Base-by-base conservation (phyloP, 108 stramenopile species). In the Nitzschia sp. region DNA sequence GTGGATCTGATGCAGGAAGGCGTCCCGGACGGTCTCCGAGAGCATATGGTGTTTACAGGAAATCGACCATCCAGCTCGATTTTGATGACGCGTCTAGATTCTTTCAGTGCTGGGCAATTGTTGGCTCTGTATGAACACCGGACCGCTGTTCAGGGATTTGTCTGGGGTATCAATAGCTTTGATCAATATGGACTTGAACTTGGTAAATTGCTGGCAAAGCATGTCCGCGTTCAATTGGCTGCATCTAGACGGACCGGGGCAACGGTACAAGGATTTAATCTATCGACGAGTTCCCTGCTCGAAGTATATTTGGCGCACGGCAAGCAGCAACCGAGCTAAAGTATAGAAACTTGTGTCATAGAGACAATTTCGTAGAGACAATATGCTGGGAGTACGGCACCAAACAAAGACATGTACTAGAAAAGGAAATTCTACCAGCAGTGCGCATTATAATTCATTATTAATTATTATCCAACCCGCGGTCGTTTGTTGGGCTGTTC, bases 101-200 rank as follows among this genome's bases (percentile, higher is more conserved):
- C 92, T 22, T 93, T 89, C 68, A 84, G 85, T 41, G 55, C 88
- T 15, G 98, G 98, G 17, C 98, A 98, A 72, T 80, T 98, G 11
- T 77, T 99, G 6, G 95, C 99, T 26, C 71, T 98, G 48, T 99
- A 98, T 71, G 99, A 99, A 72, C 97, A 99, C 76, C 86, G 97
- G 47, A 97, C 96, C 15, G 97, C 91, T 11, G 97, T 97, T 17
- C 96, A 98, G 77, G 99, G 99, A 22, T 98, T 97, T 69, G 69
- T 99, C 29, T 99, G 99, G 99, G 96, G 96, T 32, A 80, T 99
- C 58, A 97, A 98, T 67, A 91, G 90, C 22, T 99, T 98, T 76
- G 99, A 99, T 78, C 96, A 97, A 75, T 58, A 93, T 88, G 85
- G 90, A 73, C 25, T 72, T 25, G 91, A 97, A 79, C 85, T 98